Percentiles rank a stretch among this genome's conserved stretches.
Evolutionary conservation across 1,284 basidiomycete species (phyloP).

Genomic region (Pholiota adiposa): DNA sequence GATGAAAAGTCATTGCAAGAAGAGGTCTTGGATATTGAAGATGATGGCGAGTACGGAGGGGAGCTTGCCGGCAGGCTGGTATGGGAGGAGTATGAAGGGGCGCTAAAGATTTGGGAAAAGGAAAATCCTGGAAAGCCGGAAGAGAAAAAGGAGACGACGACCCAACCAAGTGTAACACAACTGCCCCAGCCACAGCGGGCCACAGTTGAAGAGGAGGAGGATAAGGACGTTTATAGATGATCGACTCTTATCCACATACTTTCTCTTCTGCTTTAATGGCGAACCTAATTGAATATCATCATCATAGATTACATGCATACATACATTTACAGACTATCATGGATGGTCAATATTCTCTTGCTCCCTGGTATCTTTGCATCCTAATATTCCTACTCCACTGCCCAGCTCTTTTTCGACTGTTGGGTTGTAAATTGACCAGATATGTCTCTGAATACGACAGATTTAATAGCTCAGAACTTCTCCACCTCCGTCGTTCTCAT

Average conservation of each 20-base stretch:
- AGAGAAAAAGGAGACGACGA: constrained; percentile 7
- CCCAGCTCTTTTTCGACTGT: neutral
- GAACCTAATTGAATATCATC: neutral
- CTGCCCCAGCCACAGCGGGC: neutral
- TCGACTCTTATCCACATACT: neutral
- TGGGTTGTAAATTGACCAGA: no score
- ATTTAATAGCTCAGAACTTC: no score
- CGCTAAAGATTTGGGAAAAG: constrained; percentile 66
- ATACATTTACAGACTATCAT: neutral
- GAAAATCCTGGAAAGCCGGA: constrained; percentile 22
- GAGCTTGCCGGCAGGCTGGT: constrained; percentile 66
- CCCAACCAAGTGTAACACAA: neutral
- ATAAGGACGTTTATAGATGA: constrained; percentile 13
- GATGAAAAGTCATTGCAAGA: constrained; percentile 24
- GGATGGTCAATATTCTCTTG: neutral
- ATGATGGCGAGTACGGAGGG: constrained; percentile 72
- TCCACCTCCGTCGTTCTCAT: no score
- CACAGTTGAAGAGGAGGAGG: constrained; percentile 8
- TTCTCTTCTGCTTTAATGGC: neutral
- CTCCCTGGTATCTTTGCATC: neutral
- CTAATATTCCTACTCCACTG: neutral
- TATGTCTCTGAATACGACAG: no score
- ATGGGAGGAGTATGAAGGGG: constrained; percentile 75
- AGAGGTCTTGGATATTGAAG: constrained; percentile 42
- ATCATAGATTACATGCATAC: neutral